Conservation (phyloP, 768 basidiomycete genomes). For the Leccinellum luteum region DNA sequence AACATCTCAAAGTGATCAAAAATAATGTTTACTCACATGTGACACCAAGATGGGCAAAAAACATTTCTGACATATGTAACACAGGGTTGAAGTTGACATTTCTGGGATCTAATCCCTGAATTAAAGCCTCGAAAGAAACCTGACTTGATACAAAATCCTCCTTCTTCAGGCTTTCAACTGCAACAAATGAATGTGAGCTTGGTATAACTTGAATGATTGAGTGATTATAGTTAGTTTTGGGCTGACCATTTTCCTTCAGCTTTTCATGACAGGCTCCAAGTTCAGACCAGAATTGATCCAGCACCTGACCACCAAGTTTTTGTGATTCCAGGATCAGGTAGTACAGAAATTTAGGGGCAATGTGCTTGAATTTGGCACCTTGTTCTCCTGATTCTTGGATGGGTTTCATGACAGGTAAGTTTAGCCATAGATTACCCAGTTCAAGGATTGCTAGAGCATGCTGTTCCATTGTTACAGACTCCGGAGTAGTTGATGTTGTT, state of each 20-base stretch:
- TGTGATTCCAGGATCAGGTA: neutral
- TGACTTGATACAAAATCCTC: neutral
- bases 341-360: neutral
- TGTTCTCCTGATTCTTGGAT: neutral
- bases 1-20: neutral
- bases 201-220: too few species aligned
- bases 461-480: neutral
- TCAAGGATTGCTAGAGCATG: neutral
- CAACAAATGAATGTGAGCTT: neutral
- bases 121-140: too few species aligned
- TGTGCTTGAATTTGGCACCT: neutral
- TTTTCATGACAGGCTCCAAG: neutral
- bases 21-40: neutral
- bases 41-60: slow-evolving; percentile 3
- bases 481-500: too few species aligned
- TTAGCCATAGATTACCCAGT: neutral
- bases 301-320: neutral
- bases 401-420: neutral
- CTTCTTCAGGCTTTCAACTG: neutral
- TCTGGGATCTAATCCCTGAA: too few species aligned
- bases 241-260: neutral
- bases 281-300: neutral
- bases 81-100: too few species aligned
- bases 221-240: neutral
- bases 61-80: neutral